phyloP scores from a whole-genome alignment of 2,329 filamentous ascomycete species.

The Hawksworthiomyces lignivorus region DNA sequence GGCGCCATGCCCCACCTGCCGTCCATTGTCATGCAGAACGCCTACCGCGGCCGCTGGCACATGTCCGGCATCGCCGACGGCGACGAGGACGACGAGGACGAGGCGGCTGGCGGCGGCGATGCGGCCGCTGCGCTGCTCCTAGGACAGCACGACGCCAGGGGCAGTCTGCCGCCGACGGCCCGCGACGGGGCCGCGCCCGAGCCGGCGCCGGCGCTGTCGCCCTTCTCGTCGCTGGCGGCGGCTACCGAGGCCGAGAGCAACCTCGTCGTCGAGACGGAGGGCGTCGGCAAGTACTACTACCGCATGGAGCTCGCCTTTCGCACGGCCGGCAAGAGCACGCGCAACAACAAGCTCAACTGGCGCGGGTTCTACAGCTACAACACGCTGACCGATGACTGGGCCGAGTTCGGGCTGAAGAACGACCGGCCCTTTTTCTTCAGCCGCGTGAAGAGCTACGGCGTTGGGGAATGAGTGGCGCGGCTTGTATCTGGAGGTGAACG shows the following conservation, averaged over 20 bases:
- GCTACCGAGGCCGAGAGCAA: slow-evolving; percentile 52
- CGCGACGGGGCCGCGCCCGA: background rate
- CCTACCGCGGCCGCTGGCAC: slow-evolving; percentile 50
- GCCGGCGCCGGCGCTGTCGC: background rate
- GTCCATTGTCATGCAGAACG: slow-evolving; percentile 57
- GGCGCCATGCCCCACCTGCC: slow-evolving; percentile 31
- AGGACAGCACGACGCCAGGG: no score
- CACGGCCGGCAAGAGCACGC: slow-evolving; percentile 52
- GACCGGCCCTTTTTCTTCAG: slow-evolving; percentile 62
- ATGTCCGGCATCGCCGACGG: slow-evolving; percentile 30
- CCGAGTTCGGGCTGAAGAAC: slow-evolving; percentile 61
- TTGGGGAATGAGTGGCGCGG: slow-evolving; percentile 10
- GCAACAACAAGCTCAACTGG: slow-evolving; percentile 86
- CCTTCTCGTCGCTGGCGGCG: slow-evolving; percentile 15
- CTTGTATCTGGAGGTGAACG: no score
- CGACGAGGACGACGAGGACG: slow-evolving; percentile 13
- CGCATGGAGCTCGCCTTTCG: slow-evolving; percentile 70
- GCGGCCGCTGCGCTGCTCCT: no score
- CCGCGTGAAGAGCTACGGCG: slow-evolving; percentile 51
- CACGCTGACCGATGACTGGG: slow-evolving; percentile 82
- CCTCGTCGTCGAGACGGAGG: slow-evolving; percentile 79
- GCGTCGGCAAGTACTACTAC: slow-evolving; percentile 76
- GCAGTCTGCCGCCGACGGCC: no score
- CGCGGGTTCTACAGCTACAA: slow-evolving; percentile 90
- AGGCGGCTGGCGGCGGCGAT: background rate